These are phyloP conservation scores for Aureobasidium sp. DNA, from an alignment of 2,329 filamentous ascomycete species.

Conservation along the genomic window DNA sequence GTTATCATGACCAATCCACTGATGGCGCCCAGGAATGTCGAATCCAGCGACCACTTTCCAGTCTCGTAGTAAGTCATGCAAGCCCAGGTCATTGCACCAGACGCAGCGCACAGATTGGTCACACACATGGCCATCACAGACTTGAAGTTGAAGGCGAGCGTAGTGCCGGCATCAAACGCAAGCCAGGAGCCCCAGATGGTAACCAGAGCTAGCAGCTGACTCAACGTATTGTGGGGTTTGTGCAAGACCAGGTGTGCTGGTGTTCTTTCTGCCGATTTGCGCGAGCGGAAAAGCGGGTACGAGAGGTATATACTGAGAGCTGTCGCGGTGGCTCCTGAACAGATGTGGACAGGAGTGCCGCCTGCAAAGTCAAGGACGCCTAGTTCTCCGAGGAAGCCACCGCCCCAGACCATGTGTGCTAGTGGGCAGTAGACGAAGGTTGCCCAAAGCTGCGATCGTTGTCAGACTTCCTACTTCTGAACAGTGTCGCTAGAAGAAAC, in stretches of 20 bases:
- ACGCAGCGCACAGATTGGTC: slow-evolving; percentile 41
- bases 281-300: slow-evolving; percentile 41
- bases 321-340: slow-evolving; percentile 36
- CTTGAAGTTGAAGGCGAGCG: slow-evolving; percentile 41
- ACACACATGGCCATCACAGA: slow-evolving; percentile 42
- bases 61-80: slow-evolving; percentile 36
- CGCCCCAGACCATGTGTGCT: slow-evolving; percentile 43
- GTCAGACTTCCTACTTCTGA: not conserved
- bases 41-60: slow-evolving; percentile 40
- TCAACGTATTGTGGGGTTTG: slow-evolving; percentile 40
- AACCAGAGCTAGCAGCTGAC: slow-evolving; percentile 40
- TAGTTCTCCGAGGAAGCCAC: slow-evolving; percentile 34
- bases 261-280: slow-evolving; percentile 35
- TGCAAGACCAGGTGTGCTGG: slow-evolving; percentile 41
- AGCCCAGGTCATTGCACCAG: slow-evolving; percentile 41
- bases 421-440: slow-evolving; percentile 41
- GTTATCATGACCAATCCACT: slow-evolving; percentile 46
- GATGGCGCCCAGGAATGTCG: slow-evolving; percentile 46
- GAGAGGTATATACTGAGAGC: slow-evolving; percentile 42
- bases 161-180: slow-evolving; percentile 44
- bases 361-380: slow-evolving; percentile 41
- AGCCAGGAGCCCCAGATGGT: slow-evolving; percentile 46
- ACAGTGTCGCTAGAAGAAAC: no score
- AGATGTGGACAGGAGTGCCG: slow-evolving; percentile 36
- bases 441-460: slow-evolving; percentile 32